These are phyloP conservation scores for Thymus quinquecostatus DNA, from an alignment of 257 asterid genomes.

Conservation along the genomic window DNA sequence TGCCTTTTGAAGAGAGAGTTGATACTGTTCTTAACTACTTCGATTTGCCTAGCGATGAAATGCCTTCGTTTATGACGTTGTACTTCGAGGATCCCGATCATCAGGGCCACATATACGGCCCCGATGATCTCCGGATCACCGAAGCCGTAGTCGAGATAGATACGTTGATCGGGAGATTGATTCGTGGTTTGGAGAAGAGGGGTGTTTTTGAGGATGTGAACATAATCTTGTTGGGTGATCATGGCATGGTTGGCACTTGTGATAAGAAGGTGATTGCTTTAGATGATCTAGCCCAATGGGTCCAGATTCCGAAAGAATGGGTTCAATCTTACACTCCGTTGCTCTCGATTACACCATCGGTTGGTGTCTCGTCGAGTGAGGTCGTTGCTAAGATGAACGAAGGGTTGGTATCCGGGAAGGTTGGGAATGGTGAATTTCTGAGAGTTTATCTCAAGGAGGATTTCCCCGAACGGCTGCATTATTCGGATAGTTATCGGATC, in stretches of 20 bases:
- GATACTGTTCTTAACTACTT: constrained; percentile 63
- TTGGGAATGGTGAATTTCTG: constrained; percentile 58
- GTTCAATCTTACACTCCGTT: constrained; percentile 61
- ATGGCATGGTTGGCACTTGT: constrained; percentile 84
- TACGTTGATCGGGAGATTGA: constrained; percentile 64
- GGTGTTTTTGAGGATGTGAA: constrained; percentile 69
- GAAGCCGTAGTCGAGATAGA: constrained; percentile 61
- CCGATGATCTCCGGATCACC: constrained; percentile 67
- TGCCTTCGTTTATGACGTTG: constrained; percentile 69
- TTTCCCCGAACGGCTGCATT: constrained; percentile 66
- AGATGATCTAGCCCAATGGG: constrained; percentile 61
- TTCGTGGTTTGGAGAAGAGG: constrained; percentile 61
- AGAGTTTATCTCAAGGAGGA: constrained; percentile 68
- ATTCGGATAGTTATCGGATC: constrained; percentile 55
- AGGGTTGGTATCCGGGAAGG: constrained; percentile 63
- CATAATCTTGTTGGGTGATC: constrained; percentile 72
- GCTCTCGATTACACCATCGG: constrained; percentile 61
- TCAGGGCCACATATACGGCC: constrained; percentile 75
- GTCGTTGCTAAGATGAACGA: constrained; percentile 64
- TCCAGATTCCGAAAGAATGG: constrained; percentile 58
- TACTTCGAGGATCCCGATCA: constrained; percentile 80
- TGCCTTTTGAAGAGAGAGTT: constrained; percentile 65
- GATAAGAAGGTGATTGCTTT: constrained; percentile 63
- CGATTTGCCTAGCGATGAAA: constrained; percentile 57
- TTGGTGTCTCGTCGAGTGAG: constrained; percentile 39